Percentiles rank a stretch among this genome's conserved stretches.
These are phyloP conservation scores for Phylloporus scabripes DNA, from an alignment of 768 basidiomycete species.

Conservation along the genomic window DNA sequence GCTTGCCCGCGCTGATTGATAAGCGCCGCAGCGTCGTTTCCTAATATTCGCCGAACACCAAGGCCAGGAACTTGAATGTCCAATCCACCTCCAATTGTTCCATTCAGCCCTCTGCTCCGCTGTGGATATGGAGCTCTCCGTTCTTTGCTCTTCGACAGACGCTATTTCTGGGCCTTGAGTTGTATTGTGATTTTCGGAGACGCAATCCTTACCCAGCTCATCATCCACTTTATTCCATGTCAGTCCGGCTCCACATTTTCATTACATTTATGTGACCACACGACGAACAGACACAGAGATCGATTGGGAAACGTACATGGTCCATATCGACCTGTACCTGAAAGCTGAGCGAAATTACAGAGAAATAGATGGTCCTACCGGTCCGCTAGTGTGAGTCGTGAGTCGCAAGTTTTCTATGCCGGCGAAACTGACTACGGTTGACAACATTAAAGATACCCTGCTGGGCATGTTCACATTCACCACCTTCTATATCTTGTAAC, in stretches of 20 bases:
- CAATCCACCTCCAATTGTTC: not conserved
- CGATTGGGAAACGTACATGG: constrained; percentile 96
- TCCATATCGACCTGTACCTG: constrained; percentile 73
- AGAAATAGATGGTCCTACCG: constrained; percentile 81
- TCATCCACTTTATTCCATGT: constrained; percentile 84
- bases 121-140: constrained; percentile 5
- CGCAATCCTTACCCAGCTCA: constrained; percentile 69
- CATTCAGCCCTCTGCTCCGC: constrained; percentile 1
- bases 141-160: constrained; percentile 41
- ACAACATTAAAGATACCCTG: constrained; percentile 72
- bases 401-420: not conserved
- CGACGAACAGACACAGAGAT: constrained; percentile 84
- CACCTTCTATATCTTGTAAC: constrained; percentile 61
- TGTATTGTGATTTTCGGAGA: constrained; percentile 66
- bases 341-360: constrained; percentile 82
- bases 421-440: not conserved
- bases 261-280: constrained; percentile 13
- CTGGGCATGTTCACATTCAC: constrained; percentile 86
- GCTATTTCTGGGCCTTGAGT: constrained; percentile 66
- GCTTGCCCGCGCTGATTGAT: no score
- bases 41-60: not conserved
- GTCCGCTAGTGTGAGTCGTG: constrained; percentile 75
- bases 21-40: not conserved
- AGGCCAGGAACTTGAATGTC: constrained; percentile 3
- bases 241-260: constrained; percentile 28